Percentiles rank a stretch among this genome's conserved stretches.
Evolutionary conservation across 2,329 filamentous ascomycete genomes (phyloP).

Genomic region (Xylaria sp.): DNA sequence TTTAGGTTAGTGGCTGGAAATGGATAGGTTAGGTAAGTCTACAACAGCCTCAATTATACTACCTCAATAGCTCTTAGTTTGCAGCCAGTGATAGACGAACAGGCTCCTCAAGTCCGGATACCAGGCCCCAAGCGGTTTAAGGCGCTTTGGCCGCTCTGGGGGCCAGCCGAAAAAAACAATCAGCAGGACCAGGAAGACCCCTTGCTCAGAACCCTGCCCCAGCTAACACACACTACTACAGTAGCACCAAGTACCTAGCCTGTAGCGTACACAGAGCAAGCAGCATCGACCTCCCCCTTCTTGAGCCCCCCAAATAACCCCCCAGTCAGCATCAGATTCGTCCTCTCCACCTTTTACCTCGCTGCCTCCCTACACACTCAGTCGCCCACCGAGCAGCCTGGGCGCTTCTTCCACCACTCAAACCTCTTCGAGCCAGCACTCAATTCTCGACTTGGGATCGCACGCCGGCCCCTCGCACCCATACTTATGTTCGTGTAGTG

Average conservation of each 20-base stretch:
- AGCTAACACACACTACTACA: constrained; percentile 18
- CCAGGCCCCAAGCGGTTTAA: constrained; percentile 27
- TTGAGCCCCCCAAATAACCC: constrained; percentile 24
- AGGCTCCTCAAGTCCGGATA: constrained; percentile 20
- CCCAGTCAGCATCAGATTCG: constrained; percentile 50
- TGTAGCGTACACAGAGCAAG: constrained; percentile 2
- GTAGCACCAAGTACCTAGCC: constrained; percentile 10
- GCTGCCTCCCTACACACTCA: constrained; percentile 36
- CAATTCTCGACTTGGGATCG: constrained; percentile 24
- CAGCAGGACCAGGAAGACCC: constrained; percentile 7
- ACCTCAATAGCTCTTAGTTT: too few species aligned
- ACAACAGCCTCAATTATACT: background rate
- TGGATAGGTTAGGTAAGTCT: too few species aligned
- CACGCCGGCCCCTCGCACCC: constrained; percentile 6
- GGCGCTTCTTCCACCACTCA: constrained; percentile 52
- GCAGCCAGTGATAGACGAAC: constrained; percentile 9
- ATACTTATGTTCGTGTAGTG: constrained; percentile 4
- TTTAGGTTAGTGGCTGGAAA: too few species aligned
- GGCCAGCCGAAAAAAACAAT: constrained; percentile 5
- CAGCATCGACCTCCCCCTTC: constrained; percentile 11
- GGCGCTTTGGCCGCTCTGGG: constrained; percentile 33
- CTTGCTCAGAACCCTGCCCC: constrained; percentile 15
- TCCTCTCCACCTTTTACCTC: constrained; percentile 42
- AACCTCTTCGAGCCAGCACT: constrained; percentile 40
- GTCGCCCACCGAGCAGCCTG: constrained; percentile 46